These are phyloP conservation scores for Ascochyta lentis DNA, from an alignment of 2,329 filamentous ascomycete species.

Conservation along the genomic window DNA sequence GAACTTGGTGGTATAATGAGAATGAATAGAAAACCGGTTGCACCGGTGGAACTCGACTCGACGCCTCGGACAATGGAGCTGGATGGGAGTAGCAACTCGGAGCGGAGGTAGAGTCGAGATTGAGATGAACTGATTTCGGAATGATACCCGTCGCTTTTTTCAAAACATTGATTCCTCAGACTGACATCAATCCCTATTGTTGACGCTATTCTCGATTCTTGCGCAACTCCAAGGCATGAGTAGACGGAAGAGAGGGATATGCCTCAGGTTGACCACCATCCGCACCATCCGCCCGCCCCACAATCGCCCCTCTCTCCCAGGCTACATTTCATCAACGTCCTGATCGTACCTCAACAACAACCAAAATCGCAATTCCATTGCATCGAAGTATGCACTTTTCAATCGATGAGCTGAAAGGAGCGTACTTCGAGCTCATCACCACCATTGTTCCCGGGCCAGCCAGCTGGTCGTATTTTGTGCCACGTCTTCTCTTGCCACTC, in stretches of 20 bases:
- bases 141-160: background rate
- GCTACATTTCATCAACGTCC: background rate
- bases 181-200: no score
- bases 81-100: background rate
- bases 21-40: slow-evolving; percentile 25
- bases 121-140: background rate
- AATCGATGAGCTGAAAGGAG: slow-evolving; percentile 1
- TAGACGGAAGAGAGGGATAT: no score
- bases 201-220: no score
- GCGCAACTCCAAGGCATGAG: no score
- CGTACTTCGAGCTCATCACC: slow-evolving; percentile 12
- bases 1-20: slow-evolving; percentile 26
- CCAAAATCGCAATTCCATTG: background rate
- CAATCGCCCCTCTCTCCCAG: background rate
- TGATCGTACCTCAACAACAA: background rate
- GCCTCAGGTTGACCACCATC: no score
- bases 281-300: background rate
- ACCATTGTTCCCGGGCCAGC: slow-evolving; percentile 17
- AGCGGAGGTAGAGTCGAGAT: background rate
- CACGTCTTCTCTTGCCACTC: slow-evolving; percentile 9
- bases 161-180: no score
- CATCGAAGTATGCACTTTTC: background rate
- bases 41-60: slow-evolving; percentile 29
- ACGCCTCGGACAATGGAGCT: slow-evolving; percentile 18
- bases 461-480: slow-evolving; percentile 14